Base-by-base conservation (phyloP, 257 asterid genomes). In the Solanum peruvianum region DNA sequence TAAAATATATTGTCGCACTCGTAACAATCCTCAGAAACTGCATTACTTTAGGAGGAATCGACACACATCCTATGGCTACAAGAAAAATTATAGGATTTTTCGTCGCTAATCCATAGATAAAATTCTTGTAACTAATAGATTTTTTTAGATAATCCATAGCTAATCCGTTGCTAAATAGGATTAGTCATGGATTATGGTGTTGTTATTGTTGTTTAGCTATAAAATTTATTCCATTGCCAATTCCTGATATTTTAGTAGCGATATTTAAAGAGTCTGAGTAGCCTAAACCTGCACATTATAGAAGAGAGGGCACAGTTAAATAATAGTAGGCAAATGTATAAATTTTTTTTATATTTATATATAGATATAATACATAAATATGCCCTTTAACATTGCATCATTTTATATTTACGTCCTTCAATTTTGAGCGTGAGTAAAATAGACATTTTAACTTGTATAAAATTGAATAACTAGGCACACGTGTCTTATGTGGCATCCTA, bases 161-260 rank as follows among this genome's bases (percentile, higher is more conserved):
- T 18, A 70, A 70, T 9, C 7, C 8, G 3, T 71, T 18, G 78
- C 25, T 71, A 9, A 71, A 18, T 18, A 3, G 42, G 35, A 70
- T 70, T 70, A 31, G 3, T 0, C 23, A 69, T 4, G 41, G 21
- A 29, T 29, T 69, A 0, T 29, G 1, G 0, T 13, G 23, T 70
- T 7, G 16, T 15, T 33, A 7, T 33, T 3, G 25, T 1, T 71
- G 25, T 2, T 71, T 71, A 33, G 44, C 25, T 33, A 70, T 3
- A 70, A 7, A 31, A 70, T 8, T 31, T 31, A 1, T 70, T 70
- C n/a, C 3, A 8, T 0, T 12, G 13, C 3, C 3, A 3, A 70
- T 15, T 31, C 7, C 1, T 31, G 0, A 7, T 29, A 8, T 66
- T 15, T 31, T 70, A 33, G 14, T 71, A 9, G 15, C 2, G 42